A percentile compares a stretch with the other conserved stretches of the same genome.
Conservation (phyloP, 2,329 filamentous ascomycete genomes). For the Sarocladium oryzae region DNA sequence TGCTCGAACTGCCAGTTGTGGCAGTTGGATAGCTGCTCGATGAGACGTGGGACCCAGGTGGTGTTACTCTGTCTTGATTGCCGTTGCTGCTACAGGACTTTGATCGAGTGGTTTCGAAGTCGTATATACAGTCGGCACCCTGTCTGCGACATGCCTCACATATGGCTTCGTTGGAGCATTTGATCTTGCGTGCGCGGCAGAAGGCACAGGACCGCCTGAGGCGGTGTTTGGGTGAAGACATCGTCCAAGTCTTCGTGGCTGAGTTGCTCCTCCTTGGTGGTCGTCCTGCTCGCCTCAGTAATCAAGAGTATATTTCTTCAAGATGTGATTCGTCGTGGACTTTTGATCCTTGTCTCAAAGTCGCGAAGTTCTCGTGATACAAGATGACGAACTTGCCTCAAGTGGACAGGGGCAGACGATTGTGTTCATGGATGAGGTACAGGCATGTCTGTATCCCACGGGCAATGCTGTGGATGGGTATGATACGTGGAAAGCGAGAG, state of each 20-base stretch:
- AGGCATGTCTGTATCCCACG: too few species aligned
- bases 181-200: conserved; percentile 32
- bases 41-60: conserved; percentile 8
- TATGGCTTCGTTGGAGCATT: conserved; percentile 31
- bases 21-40: conserved; percentile 19
- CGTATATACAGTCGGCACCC: conserved; percentile 31
- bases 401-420: too few species aligned
- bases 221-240: conserved; percentile 20
- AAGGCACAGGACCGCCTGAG: conserved; percentile 29
- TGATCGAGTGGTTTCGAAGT: conserved; percentile 27
- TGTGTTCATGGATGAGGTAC: too few species aligned
- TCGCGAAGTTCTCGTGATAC: too few species aligned
- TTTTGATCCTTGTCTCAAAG: too few species aligned
- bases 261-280: too few species aligned
- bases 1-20: conserved; percentile 16
- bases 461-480: too few species aligned
- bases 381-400: too few species aligned
- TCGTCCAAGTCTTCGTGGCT: not conserved
- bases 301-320: too few species aligned
- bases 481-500: too few species aligned
- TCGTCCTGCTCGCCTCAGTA: too few species aligned
- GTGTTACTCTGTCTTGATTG: conserved; percentile 20
- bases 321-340: too few species aligned
- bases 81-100: conserved; percentile 21
- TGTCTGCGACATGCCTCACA: conserved; percentile 30